Evolutionary conservation across 1,139 yeast species (phyloP).

Genomic region (Kluyveromyces marxianus): DNA sequence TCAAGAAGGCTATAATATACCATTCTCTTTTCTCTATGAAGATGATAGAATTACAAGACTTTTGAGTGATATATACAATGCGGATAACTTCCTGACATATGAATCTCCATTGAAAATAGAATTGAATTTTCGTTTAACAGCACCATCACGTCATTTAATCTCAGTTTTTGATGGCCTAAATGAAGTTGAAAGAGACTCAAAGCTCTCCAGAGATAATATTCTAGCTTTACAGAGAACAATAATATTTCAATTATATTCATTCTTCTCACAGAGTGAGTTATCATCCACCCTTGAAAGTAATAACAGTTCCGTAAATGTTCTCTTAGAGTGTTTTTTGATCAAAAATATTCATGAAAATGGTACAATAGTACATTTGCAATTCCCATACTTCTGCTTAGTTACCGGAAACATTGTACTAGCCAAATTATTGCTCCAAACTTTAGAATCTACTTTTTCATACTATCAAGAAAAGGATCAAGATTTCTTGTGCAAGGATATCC

Average conservation of each 20-base stretch:
- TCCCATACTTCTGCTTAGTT: neutral
- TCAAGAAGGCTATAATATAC: neutral
- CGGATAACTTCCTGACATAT: too few relatives aligned
- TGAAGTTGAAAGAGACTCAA: too few relatives aligned
- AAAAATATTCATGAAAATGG: neutral
- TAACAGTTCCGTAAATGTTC: neutral
- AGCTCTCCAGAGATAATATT: neutral
- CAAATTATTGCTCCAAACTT: constrained; percentile 11
- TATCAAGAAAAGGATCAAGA: neutral
- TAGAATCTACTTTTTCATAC: constrained; percentile 8
- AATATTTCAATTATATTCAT: neutral
- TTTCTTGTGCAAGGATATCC: constrained; percentile 47
- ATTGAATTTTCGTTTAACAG: neutral
- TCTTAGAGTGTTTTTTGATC: neutral
- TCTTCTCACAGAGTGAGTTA: neutral
- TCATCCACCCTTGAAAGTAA: neutral
- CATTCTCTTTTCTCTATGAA: too few relatives aligned
- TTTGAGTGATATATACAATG: too few relatives aligned
- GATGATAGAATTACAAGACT: too few relatives aligned
- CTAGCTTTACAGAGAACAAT: neutral
- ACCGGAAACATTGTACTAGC: constrained; percentile 6
- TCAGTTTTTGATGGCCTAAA: neutral
- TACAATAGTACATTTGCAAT: neutral
- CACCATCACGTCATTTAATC: too few relatives aligned
- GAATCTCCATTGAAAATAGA: neutral